These are phyloP conservation scores for Hirschfeldia incana DNA, from an alignment of 345 rosid genomes.

Conservation along the genomic window DNA sequence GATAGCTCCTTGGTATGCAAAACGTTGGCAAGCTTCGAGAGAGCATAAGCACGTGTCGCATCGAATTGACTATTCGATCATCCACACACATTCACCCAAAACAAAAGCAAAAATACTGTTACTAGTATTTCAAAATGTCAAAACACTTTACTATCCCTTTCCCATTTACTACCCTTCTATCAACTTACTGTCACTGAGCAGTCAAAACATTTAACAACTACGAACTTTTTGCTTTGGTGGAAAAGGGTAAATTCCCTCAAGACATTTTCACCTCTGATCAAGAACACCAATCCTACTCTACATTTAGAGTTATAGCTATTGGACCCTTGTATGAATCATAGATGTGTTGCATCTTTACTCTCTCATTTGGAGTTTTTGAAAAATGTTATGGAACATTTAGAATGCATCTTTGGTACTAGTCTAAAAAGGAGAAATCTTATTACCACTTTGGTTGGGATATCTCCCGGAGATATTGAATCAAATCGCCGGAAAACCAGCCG, in stretches of 20 bases:
- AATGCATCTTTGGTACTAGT: not conserved
- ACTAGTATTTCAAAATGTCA: slow-evolving; percentile 19
- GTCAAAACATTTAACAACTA: not conserved
- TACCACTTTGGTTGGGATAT: slow-evolving; percentile 73
- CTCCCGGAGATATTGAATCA: slow-evolving; percentile 60
- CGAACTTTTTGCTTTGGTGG: not conserved
- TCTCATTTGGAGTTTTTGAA: not conserved
- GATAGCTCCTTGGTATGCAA: slow-evolving; percentile 95
- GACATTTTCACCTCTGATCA: slow-evolving; percentile 6
- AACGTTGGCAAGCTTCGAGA: slow-evolving; percentile 97
- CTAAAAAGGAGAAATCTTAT: not conserved
- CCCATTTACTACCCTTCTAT: slow-evolving; percentile 21
- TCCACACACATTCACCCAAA: slow-evolving; percentile 12
- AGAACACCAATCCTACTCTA: slow-evolving; percentile 20
- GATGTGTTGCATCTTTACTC: not conserved
- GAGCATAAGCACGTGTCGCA: slow-evolving; percentile 97
- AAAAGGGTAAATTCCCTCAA: slow-evolving; percentile 4
- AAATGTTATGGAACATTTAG: not conserved
- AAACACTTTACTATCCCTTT: not conserved
- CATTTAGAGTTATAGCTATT: slow-evolving; percentile 7
- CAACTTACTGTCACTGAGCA: slow-evolving; percentile 32
- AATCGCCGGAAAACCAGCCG: slow-evolving; percentile 86
- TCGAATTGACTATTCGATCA: slow-evolving; percentile 60
- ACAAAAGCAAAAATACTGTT: not conserved
- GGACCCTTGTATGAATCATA: not conserved